Evolutionary conservation across 495 filamentous ascomycete species (phyloP).

Genomic region (Penicillium mononematosum): DNA sequence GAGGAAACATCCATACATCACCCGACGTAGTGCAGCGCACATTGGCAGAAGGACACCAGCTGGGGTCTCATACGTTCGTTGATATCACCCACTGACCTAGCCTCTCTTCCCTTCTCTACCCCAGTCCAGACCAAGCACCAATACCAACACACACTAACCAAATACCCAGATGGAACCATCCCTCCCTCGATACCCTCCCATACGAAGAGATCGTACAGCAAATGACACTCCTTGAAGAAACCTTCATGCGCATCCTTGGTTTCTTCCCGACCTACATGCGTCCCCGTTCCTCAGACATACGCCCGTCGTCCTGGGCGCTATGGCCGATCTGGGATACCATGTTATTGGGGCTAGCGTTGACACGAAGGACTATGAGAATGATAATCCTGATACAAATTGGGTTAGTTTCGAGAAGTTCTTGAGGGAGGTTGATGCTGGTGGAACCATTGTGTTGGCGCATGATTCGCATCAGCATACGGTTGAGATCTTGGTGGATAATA

Average conservation of each 20-base stretch:
- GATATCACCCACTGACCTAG: background rate
- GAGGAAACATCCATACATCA: constrained; percentile 52
- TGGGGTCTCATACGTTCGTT: constrained; percentile 71
- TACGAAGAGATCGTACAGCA: constrained; percentile 55
- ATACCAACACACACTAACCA: background rate
- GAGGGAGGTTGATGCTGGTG: constrained; percentile 29
- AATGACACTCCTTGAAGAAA: constrained; percentile 69
- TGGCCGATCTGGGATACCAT: constrained; percentile 43
- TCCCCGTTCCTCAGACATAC: constrained; percentile 42
- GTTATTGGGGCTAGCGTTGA: constrained; percentile 45
- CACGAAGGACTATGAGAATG: constrained; percentile 45
- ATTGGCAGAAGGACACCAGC: constrained; percentile 63
- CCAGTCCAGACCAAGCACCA: background rate
- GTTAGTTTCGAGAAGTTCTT: constrained; percentile 34
- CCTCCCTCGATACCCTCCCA: constrained; percentile 55
- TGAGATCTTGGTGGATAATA: constrained; percentile 30
- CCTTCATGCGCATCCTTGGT: constrained; percentile 65
- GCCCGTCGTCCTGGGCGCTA: constrained; percentile 24
- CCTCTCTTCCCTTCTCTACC: background rate
- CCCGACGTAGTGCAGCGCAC: constrained; percentile 60
- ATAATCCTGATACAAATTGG: constrained; percentile 27
- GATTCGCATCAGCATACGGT: constrained; percentile 48
- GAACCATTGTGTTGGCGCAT: constrained; percentile 44
- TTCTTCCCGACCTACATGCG: constrained; percentile 73
- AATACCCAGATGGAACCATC: constrained; percentile 53